Conservation (phyloP, 331 rosid species). For the Phaseolus coccineus region DNA sequence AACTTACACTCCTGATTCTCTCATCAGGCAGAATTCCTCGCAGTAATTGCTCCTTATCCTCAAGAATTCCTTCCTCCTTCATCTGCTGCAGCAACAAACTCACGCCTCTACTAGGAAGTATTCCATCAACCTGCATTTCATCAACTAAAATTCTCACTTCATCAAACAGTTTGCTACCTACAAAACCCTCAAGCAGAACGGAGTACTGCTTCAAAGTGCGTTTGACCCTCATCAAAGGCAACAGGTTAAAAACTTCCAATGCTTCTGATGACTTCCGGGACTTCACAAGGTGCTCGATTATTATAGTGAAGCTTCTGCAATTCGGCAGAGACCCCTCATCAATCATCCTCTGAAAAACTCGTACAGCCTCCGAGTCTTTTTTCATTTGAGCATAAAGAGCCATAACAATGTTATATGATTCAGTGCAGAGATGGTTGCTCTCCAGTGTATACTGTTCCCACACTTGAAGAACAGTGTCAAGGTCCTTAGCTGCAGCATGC, state of each 20-base stretch:
- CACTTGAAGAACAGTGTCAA: conserved; percentile 61
- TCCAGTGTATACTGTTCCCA: conserved; percentile 65
- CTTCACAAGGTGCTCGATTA: conserved; percentile 79
- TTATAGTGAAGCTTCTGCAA: conserved; percentile 68
- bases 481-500: conserved; percentile 66
- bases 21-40: conserved; percentile 61
- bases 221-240: conserved; percentile 77
- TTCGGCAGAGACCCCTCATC: conserved; percentile 77
- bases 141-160: conserved; percentile 57
- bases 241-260: conserved; percentile 60
- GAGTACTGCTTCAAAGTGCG: conserved; percentile 69
- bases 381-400: conserved; percentile 63
- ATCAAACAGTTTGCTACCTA: conserved; percentile 56
- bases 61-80: conserved; percentile 59
- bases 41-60: conserved; percentile 54
- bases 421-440: conserved; percentile 55
- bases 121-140: conserved; percentile 78
- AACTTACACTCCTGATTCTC: conserved; percentile 57
- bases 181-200: conserved; percentile 60
- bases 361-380: conserved; percentile 60
- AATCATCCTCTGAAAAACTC: conserved; percentile 59
- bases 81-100: conserved; percentile 57
- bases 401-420: conserved; percentile 79
- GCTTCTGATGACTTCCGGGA: conserved; percentile 56
- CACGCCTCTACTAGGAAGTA: conserved; percentile 68